Evolutionary conservation across 345 rosid species (phyloP).

Genomic region (Populus tremula): DNA sequence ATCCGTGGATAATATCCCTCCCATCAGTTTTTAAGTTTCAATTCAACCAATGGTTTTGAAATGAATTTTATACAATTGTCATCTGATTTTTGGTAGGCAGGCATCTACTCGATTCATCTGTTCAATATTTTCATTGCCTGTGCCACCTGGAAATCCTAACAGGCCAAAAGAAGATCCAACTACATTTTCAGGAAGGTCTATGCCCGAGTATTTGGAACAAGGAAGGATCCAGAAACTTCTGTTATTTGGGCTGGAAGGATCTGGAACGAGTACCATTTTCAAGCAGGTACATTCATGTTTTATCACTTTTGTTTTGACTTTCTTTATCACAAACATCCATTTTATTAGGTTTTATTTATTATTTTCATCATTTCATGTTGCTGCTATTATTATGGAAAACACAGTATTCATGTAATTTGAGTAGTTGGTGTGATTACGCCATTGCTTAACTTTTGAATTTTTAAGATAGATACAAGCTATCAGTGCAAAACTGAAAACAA

Average conservation of each 20-base stretch:
- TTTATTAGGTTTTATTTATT: background rate
- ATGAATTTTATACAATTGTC: conserved; percentile 33
- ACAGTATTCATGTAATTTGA: background rate
- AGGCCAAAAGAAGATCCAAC: conserved; percentile 43
- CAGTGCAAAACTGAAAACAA: background rate
- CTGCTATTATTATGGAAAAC: background rate
- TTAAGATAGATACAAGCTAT: background rate
- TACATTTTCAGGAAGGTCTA: conserved; percentile 36
- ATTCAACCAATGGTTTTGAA: conserved; percentile 12
- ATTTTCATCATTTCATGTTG: background rate
- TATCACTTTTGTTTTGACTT: background rate
- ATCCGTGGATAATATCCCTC: conserved; percentile 11
- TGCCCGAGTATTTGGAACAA: conserved; percentile 50
- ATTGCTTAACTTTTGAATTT: background rate
- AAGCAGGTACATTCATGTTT: conserved; percentile 44
- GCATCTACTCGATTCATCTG: conserved; percentile 57
- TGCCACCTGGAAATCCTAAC: conserved; percentile 41
- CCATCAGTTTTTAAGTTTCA: background rate
- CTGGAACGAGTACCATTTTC: conserved; percentile 62
- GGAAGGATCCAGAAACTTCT: conserved; percentile 56
- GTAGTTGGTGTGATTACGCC: background rate
- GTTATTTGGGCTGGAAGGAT: conserved; percentile 52
- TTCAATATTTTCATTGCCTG: conserved; percentile 56
- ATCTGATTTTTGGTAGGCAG: conserved; percentile 53
- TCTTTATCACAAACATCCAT: no score